phyloP scores from a whole-genome alignment of 495 filamentous ascomycete genomes.

The Aspergillus avenaceus region DNA sequence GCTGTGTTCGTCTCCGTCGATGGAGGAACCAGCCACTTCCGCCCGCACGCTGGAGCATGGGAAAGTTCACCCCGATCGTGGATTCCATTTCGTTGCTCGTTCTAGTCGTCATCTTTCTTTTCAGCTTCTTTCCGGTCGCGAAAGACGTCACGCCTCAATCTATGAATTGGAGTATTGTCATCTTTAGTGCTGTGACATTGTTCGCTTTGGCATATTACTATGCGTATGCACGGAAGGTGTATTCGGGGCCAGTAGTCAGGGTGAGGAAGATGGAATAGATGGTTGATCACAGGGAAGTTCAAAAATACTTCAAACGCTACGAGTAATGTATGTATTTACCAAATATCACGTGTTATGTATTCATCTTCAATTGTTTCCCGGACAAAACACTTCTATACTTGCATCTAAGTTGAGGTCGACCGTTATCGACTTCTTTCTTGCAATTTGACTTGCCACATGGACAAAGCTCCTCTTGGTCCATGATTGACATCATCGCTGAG shows the following conservation, averaged over 20 bases:
- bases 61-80: constrained; percentile 16
- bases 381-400: too few relatives aligned
- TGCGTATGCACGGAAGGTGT: background rate
- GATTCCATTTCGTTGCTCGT: background rate
- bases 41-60: constrained; percentile 34
- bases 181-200: constrained; percentile 28
- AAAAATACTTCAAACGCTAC: too few relatives aligned
- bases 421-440: too few relatives aligned
- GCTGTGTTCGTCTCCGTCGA: constrained; percentile 34
- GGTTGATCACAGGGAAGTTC: too few relatives aligned
- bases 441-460: too few relatives aligned
- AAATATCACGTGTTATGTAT: too few relatives aligned
- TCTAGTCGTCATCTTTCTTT: constrained; percentile 27
- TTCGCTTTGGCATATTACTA: constrained; percentile 24
- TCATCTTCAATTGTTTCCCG: too few relatives aligned
- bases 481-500: too few relatives aligned
- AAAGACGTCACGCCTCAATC: constrained; percentile 18
- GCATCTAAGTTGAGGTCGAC: too few relatives aligned
- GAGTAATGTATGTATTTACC: too few relatives aligned
- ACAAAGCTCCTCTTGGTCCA: too few relatives aligned
- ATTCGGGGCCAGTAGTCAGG: background rate
- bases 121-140: constrained; percentile 36
- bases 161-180: constrained; percentile 43
- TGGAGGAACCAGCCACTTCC: constrained; percentile 33
- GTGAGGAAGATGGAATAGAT: background rate